These are phyloP conservation scores for Backusella liffmaniae DNA, from an alignment of 192 early-diverging fungal species.

Conservation along the genomic window DNA sequence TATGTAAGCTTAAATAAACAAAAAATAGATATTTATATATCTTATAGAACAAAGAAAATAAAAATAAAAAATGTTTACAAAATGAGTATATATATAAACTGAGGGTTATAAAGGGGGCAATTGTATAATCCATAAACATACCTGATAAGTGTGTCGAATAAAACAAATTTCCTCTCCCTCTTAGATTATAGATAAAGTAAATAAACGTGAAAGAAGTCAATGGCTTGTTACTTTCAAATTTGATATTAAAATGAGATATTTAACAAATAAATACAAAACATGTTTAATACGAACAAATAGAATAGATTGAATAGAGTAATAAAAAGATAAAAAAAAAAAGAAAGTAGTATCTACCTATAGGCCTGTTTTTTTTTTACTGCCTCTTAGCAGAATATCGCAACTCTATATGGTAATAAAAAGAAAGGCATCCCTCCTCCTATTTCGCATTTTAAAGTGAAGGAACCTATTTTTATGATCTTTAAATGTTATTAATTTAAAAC, in stretches of 20 bases:
- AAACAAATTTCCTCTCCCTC: background rate
- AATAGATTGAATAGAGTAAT: too few species aligned
- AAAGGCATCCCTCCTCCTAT: too few species aligned
- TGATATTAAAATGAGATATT: background rate
- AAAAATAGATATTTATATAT: background rate
- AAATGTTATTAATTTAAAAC: background rate
- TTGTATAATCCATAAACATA: background rate
- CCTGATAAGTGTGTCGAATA: too few species aligned
- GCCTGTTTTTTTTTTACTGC: too few species aligned
- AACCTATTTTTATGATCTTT: background rate
- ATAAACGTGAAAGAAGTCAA: background rate
- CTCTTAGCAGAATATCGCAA: background rate
- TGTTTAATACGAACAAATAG: too few species aligned
- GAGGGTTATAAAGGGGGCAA: background rate
- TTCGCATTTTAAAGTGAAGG: background rate
- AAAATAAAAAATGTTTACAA: background rate
- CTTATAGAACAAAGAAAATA: background rate
- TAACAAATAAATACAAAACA: too few species aligned
- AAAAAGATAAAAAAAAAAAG: too few species aligned
- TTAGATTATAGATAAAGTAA: background rate
- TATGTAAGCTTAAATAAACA: background rate
- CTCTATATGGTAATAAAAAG: too few species aligned
- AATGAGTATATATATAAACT: background rate
- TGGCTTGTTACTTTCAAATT: background rate
- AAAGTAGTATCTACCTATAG: too few species aligned